These are phyloP conservation scores for Epicoccum sorghinum DNA, from an alignment of 2,329 filamentous ascomycete species.

Conservation along the genomic window DNA sequence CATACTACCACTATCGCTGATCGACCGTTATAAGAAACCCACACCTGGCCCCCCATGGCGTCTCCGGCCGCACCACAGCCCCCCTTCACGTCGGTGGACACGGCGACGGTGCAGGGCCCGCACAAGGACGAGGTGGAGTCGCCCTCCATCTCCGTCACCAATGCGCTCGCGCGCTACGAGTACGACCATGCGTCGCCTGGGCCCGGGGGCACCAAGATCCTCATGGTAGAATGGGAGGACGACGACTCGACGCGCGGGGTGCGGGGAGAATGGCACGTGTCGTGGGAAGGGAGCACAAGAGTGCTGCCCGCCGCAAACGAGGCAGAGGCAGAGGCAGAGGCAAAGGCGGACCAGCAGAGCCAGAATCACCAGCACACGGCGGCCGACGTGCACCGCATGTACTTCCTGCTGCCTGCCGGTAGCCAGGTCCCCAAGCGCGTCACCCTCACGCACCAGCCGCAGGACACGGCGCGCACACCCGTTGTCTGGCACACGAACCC, in stretches of 20 bases:
- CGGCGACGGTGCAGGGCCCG: conserved; percentile 42
- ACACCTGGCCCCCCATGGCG: conserved; percentile 37
- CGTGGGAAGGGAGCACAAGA: conserved; percentile 80
- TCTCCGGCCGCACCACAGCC: conserved; percentile 36
- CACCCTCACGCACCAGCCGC: conserved; percentile 63
- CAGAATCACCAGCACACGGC: conserved; percentile 47
- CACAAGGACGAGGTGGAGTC: conserved; percentile 52
- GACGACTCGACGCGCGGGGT: conserved; percentile 57
- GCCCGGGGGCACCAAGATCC: conserved; percentile 79
- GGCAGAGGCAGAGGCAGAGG: no score
- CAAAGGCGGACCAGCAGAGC: no score
- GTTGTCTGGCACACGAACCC: conserved; percentile 72
- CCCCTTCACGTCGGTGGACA: conserved; percentile 52
- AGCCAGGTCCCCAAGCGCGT: conserved; percentile 74
- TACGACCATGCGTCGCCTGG: conserved; percentile 77
- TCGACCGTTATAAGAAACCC: conserved; percentile 24
- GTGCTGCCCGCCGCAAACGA: conserved; percentile 70
- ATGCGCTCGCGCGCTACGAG: conserved; percentile 82
- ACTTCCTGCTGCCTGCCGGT: conserved; percentile 79
- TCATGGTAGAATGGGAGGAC: conserved; percentile 92
- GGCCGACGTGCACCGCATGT: conserved; percentile 67
- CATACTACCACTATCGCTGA: background rate
- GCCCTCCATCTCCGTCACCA: conserved; percentile 56
- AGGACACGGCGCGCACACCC: conserved; percentile 50
- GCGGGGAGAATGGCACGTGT: conserved; percentile 73